These are phyloP conservation scores for Drechslerella coelobrocha DNA, from an alignment of 2,329 filamentous ascomycete species.

Conservation along the genomic window DNA sequence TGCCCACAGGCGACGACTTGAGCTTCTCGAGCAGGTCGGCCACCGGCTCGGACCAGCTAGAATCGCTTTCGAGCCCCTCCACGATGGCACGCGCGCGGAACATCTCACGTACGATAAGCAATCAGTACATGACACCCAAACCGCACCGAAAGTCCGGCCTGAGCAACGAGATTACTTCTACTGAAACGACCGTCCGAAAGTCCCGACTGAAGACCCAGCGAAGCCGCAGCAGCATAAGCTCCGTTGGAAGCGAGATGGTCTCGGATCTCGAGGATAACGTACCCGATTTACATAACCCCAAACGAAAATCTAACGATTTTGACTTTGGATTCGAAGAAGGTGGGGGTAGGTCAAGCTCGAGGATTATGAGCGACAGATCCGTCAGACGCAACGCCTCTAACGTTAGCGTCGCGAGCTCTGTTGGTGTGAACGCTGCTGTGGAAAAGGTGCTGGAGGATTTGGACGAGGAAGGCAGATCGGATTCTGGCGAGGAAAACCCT, in stretches of 20 bases:
- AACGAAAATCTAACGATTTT: slow-evolving; percentile 25
- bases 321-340: slow-evolving; percentile 47
- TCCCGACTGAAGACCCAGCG: slow-evolving; percentile 40
- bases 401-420: slow-evolving; percentile 22
- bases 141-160: slow-evolving; percentile 33
- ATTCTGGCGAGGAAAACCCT: slow-evolving; percentile 57
- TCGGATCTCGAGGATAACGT: slow-evolving; percentile 41
- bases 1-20: slow-evolving; percentile 24
- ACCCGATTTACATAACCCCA: slow-evolving; percentile 24
- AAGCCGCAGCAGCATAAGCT: slow-evolving; percentile 47
- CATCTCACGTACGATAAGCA: slow-evolving; percentile 44
- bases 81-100: slow-evolving; percentile 47
- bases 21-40: slow-evolving; percentile 35
- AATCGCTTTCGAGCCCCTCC: slow-evolving; percentile 46
- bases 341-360: slow-evolving; percentile 57
- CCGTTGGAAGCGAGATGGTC: slow-evolving; percentile 35
- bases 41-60: slow-evolving; percentile 34
- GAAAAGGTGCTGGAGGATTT: slow-evolving; percentile 46
- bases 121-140: slow-evolving; percentile 45
- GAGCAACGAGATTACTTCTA: slow-evolving; percentile 41
- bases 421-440: slow-evolving; percentile 37
- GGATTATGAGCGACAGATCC: slow-evolving; percentile 53
- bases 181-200: slow-evolving; percentile 17
- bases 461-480: slow-evolving; percentile 42
- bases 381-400: slow-evolving; percentile 29